A percentile compares a stretch with the other conserved stretches of the same genome.
Evolutionary conservation across 2,329 filamentous ascomycete species (phyloP).

Genomic region (Trichoderma atrobrunneum): DNA sequence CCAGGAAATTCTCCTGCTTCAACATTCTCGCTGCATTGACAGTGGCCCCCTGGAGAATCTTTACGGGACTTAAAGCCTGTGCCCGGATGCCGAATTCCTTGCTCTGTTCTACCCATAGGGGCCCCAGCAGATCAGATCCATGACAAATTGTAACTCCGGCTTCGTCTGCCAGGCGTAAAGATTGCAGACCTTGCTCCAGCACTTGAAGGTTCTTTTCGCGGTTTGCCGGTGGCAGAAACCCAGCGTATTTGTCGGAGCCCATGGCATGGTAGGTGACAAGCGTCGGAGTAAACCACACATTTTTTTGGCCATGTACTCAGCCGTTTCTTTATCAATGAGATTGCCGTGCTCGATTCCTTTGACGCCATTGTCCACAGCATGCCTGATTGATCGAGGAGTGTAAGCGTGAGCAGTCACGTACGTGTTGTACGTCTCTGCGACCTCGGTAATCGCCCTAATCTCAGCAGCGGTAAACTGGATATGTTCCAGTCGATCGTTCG

Average conservation of each 20-base stretch:
- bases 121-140: slow-evolving; percentile 42
- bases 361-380: slow-evolving; percentile 54
- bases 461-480: slow-evolving; percentile 57
- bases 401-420: slow-evolving; percentile 60
- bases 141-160: slow-evolving; percentile 56
- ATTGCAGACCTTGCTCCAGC: slow-evolving; percentile 43
- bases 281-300: slow-evolving; percentile 52
- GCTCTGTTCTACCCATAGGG: slow-evolving; percentile 32
- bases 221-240: slow-evolving; percentile 43
- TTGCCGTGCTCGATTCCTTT: slow-evolving; percentile 51
- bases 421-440: slow-evolving; percentile 47
- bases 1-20: slow-evolving; percentile 45
- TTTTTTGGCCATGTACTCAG: slow-evolving; percentile 49
- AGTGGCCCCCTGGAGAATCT: slow-evolving; percentile 33
- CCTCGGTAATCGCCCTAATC: slow-evolving; percentile 51
- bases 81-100: slow-evolving; percentile 34
- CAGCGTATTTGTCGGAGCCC: slow-evolving; percentile 41
- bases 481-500: slow-evolving; percentile 52
- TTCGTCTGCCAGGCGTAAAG: slow-evolving; percentile 47
- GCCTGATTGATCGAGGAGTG: slow-evolving; percentile 51
- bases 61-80: slow-evolving; percentile 24
- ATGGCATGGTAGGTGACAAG: slow-evolving; percentile 51
- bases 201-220: slow-evolving; percentile 52
- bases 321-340: slow-evolving; percentile 42
- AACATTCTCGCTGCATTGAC: slow-evolving; percentile 52